A percentile compares a stretch with the other conserved stretches of the same genome.
These are phyloP conservation scores for Blastomyces parvus DNA, from an alignment of 2,329 filamentous ascomycete genomes.

Conservation along the genomic window DNA sequence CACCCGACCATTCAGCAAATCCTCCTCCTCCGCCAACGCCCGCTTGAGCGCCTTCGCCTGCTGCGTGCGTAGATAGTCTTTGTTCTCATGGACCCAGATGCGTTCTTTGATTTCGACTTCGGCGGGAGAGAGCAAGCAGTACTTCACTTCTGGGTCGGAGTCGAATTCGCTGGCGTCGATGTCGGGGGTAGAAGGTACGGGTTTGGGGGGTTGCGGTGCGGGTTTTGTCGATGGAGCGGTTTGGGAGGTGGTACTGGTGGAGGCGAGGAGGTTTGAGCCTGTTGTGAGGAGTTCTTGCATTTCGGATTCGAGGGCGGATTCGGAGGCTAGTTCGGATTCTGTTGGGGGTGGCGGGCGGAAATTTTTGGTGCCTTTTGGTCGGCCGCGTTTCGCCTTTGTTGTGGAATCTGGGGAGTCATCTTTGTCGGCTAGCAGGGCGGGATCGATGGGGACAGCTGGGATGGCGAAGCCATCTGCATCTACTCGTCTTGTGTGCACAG, in stretches of 20 bases:
- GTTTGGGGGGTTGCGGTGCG: constrained; percentile 30
- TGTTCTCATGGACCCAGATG: constrained; percentile 91
- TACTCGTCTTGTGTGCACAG: constrained; percentile 33
- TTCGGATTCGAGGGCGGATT: constrained; percentile 54
- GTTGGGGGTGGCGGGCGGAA: constrained; percentile 43
- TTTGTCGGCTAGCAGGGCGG: constrained; percentile 25
- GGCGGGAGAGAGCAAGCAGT: constrained; percentile 62
- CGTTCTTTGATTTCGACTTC: constrained; percentile 78
- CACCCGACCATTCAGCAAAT: not conserved
- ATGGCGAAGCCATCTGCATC: constrained; percentile 63
- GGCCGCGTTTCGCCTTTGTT: constrained; percentile 19
- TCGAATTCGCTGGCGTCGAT: constrained; percentile 76
- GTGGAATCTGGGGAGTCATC: constrained; percentile 1
- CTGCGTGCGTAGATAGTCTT: constrained; percentile 80
- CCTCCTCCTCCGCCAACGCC: constrained; percentile 49
- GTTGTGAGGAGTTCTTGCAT: constrained; percentile 56
- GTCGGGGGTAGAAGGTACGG: constrained; percentile 46
- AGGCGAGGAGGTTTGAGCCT: constrained; percentile 30
- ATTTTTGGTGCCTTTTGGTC: constrained; percentile 25
- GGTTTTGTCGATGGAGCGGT: constrained; percentile 43
- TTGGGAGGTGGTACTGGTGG: constrained; percentile 13
- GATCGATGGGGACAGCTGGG: constrained; percentile 42
- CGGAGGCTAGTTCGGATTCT: constrained; percentile 51
- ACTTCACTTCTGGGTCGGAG: constrained; percentile 76
- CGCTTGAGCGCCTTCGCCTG: constrained; percentile 73